phyloP scores from a whole-genome alignment of 2,329 filamentous ascomycete species.

The Talaromyces sp. region DNA sequence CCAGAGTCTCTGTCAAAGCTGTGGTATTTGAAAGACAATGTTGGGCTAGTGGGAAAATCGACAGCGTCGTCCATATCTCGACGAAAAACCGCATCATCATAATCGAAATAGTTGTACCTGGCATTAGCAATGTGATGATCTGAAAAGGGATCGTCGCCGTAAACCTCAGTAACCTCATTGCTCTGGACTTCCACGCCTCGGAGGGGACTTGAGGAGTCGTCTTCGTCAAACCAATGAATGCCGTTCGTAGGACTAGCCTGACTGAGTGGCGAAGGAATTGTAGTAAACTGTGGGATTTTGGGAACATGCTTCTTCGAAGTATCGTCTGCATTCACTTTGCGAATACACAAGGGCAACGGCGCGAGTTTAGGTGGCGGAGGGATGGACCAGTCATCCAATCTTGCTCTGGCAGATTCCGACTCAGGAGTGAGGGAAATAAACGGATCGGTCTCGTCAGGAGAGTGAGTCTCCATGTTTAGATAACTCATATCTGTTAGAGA shows the following conservation, averaged over 20 bases:
- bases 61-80: background rate
- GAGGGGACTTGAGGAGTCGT: background rate
- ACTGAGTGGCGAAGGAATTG: background rate
- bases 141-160: background rate
- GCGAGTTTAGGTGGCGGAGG: constrained; percentile 1
- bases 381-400: background rate
- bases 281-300: background rate
- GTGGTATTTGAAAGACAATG: background rate
- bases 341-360: constrained; percentile 12
- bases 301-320: no score
- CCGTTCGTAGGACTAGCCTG: background rate
- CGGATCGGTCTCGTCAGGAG: constrained; percentile 7
- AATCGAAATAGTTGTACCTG: background rate
- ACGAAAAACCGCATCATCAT: background rate
- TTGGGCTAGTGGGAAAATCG: background rate
- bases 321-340: background rate
- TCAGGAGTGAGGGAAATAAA: constrained; percentile 5
- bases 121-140: background rate
- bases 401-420: background rate
- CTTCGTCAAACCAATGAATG: background rate
- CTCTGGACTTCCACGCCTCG: background rate
- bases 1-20: background rate
- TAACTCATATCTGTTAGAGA: constrained; percentile 4
- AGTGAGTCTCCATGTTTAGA: background rate
- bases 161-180: background rate